A percentile compares a stretch with the other conserved stretches of the same genome.
Evolutionary conservation across 2,329 filamentous ascomycete species (phyloP).

Genomic region (Nannizziopsis barbatae): DNA sequence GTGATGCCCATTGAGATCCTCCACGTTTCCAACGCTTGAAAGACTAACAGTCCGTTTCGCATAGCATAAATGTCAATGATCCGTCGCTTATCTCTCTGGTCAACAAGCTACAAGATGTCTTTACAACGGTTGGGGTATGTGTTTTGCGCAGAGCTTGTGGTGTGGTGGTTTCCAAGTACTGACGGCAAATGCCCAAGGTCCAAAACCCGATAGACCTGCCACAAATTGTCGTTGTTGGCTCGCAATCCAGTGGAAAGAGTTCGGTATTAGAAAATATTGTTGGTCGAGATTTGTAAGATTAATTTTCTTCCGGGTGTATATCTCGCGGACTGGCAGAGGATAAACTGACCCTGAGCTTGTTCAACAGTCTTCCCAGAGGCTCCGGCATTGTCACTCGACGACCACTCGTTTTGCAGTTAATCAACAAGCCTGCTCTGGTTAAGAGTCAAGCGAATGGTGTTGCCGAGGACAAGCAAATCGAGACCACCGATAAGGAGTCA

Average conservation of each 20-base stretch:
- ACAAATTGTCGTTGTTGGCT: slow-evolving; percentile 95
- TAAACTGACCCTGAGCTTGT: slow-evolving; percentile 21
- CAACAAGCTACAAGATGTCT: slow-evolving; percentile 99
- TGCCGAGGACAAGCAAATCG: slow-evolving; percentile 51
- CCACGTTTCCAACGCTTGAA: no score
- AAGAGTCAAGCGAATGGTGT: slow-evolving; percentile 61
- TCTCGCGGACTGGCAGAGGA: slow-evolving; percentile 15
- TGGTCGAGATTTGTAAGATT: slow-evolving; percentile 86
- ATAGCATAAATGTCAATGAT: slow-evolving; percentile 61
- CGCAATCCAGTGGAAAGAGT: slow-evolving; percentile 98
- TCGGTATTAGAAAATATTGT: slow-evolving; percentile 98
- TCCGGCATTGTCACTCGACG: slow-evolving; percentile 94
- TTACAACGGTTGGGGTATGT: slow-evolving; percentile 77
- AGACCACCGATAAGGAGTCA: slow-evolving; percentile 68
- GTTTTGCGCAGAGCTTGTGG: not conserved
- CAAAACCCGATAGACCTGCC: slow-evolving; percentile 99
- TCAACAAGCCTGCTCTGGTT: slow-evolving; percentile 62
- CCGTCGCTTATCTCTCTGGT: slow-evolving; percentile 67
- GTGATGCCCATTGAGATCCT: slow-evolving; percentile 13
- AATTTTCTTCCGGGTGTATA: slow-evolving; percentile 13
- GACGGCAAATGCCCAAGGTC: slow-evolving; percentile 45
- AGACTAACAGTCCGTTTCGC: not conserved
- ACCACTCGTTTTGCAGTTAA: slow-evolving; percentile 92
- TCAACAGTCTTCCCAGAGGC: slow-evolving; percentile 74
- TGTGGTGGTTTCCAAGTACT: slow-evolving; percentile 12